These are phyloP conservation scores for Didymella pinodella DNA, from an alignment of 2,329 filamentous ascomycete genomes.

Conservation along the genomic window DNA sequence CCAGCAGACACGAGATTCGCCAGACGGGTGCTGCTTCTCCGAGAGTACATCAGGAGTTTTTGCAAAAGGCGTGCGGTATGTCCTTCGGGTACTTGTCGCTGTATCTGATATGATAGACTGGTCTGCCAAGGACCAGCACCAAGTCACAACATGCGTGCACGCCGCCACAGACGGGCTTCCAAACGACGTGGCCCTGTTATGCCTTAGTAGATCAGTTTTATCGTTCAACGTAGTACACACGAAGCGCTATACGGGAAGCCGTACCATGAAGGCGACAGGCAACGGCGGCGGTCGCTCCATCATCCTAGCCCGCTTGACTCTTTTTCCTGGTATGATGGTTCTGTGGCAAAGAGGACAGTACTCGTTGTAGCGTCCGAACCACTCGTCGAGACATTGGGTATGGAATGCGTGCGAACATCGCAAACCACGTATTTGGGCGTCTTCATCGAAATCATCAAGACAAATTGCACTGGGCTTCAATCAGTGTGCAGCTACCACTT, in stretches of 20 bases:
- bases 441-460: slow-evolving; percentile 45
- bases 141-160: not conserved
- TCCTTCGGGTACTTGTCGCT: not conserved
- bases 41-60: no score
- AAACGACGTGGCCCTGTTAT: slow-evolving; percentile 19
- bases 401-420: slow-evolving; percentile 50
- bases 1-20: not conserved
- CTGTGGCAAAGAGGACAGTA: slow-evolving; percentile 51
- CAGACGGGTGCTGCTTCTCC: not conserved
- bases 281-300: slow-evolving; percentile 21
- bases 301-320: slow-evolving; percentile 16
- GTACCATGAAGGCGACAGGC: slow-evolving; percentile 39
- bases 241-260: slow-evolving; percentile 5
- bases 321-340: slow-evolving; percentile 44
- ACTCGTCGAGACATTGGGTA: slow-evolving; percentile 48
- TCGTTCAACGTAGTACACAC: not conserved
- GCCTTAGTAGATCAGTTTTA: slow-evolving; percentile 6
- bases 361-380: slow-evolving; percentile 49
- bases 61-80: not conserved
- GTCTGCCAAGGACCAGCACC: not conserved
- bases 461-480: slow-evolving; percentile 44
- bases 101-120: not conserved
- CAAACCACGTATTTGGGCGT: slow-evolving; percentile 46
- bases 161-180: not conserved
- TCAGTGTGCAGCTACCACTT: slow-evolving; percentile 12